Evolutionary conservation across 257 asterid species (phyloP).

Genomic region (Leonotis leonurus): DNA sequence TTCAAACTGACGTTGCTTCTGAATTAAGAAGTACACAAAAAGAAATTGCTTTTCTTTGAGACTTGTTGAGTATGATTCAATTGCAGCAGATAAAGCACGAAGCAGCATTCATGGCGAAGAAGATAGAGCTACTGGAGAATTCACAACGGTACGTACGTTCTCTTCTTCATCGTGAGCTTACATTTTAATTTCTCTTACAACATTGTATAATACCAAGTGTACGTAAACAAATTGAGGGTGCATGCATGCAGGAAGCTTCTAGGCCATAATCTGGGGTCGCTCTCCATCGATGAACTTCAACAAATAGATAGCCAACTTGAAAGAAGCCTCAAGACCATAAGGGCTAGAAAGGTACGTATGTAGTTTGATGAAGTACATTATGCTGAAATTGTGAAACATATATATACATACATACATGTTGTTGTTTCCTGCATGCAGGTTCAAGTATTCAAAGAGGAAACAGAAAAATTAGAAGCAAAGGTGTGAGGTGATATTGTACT

Average conservation of each 20-base stretch:
- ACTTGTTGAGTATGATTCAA: not conserved
- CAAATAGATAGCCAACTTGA: constrained; percentile 50
- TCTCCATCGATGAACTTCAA: constrained; percentile 52
- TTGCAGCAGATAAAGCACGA: constrained; percentile 54
- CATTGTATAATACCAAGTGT: too few species aligned
- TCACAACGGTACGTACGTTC: constrained; percentile 50
- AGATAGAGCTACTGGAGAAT: constrained; percentile 51
- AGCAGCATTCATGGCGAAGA: constrained; percentile 41
- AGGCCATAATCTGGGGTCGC: constrained; percentile 50
- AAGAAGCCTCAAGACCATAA: constrained; percentile 45
- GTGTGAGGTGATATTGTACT: constrained; percentile 10
- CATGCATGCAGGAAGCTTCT: constrained; percentile 50
- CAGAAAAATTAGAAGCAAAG: constrained; percentile 29
- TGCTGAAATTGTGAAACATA: too few species aligned
- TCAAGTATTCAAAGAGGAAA: constrained; percentile 39
- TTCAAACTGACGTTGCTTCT: too few species aligned
- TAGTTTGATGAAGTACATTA: too few species aligned
- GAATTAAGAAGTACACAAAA: too few species aligned
- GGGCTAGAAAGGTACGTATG: constrained; percentile 53
- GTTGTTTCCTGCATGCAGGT: too few species aligned
- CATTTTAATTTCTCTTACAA: not conserved
- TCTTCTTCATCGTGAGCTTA: not conserved
- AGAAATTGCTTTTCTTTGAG: too few species aligned
- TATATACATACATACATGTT: too few species aligned
- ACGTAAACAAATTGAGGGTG: not conserved